Evolutionary conservation across 352 stramenopile genomes (phyloP), one percentile per base, ranked within the genome.

Genomic region (Pythium plurisporium): DNA sequence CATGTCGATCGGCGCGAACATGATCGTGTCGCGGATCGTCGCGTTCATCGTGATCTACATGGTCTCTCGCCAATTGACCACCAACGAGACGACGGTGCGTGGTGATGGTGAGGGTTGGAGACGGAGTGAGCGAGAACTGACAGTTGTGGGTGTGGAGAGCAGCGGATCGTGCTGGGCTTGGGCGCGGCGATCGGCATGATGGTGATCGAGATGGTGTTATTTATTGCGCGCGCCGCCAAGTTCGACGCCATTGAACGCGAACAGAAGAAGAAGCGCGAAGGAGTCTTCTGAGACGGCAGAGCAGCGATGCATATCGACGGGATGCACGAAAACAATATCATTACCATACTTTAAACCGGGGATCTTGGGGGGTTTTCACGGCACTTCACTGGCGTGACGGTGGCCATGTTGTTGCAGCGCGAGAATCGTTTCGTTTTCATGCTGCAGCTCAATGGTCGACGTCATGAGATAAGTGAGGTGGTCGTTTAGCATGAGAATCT

Each of bases 191-290:
- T 95, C 63, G 73, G 51, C 47, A 95, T 95, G 85, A 93, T 92
- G 82, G 60, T 95, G 29, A 76, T 95, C 41, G 85, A 95, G 60
- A 95, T 95, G 85, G 68, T 92, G 37, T 67, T 95, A 40, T 95
- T 86, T 64, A 95, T 95, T 64, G 52, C 82, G 15, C 76, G 85
- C 7, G 75, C 81, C 1, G 66, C 80, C 45, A 91, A 91, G 65
- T 74, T 79, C 25, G 79, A 91, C 33, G 67, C 55, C 19, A 67
- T 91, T 26, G 78, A 90, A 59, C 56, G 45, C 34, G 23, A 50
- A 19, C 63, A 70, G 41, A 45, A 56, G 33, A 57, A 55, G 31
- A 17, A 54, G 8, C 46, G 41, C 15, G 62, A 69, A 38, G 37
- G 62, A 12, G 62, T 58, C 33, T 69, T 64, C 36, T 60, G n/a